These are phyloP conservation scores for Populus alba DNA, from an alignment of 345 rosid species.

Conservation along the genomic window DNA sequence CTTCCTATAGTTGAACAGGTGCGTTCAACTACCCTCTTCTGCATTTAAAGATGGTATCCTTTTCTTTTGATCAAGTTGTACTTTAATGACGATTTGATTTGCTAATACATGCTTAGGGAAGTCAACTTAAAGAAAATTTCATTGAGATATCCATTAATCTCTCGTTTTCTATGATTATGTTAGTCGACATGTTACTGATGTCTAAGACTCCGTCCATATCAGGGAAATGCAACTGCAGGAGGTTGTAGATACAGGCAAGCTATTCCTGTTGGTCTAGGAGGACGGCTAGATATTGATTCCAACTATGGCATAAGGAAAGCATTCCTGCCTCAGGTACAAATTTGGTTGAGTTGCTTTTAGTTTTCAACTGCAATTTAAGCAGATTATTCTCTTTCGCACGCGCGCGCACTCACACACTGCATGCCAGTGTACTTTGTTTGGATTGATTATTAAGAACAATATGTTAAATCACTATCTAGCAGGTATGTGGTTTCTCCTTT, in stretches of 20 bases:
- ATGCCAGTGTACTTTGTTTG: too few species aligned
- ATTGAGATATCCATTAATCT: background rate
- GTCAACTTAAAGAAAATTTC: background rate
- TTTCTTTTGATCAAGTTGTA: too few species aligned
- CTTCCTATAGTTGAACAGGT: conserved; percentile 95
- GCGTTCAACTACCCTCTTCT: background rate
- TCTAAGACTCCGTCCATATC: background rate
- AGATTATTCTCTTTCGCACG: too few species aligned
- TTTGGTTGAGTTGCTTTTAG: conserved; percentile 2
- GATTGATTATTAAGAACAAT: too few species aligned
- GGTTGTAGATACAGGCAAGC: conserved; percentile 84
- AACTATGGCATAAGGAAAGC: conserved; percentile 71
- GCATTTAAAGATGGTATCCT: background rate
- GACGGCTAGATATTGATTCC: conserved; percentile 61
- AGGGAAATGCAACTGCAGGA: conserved; percentile 76
- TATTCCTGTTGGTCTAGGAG: conserved; percentile 65
- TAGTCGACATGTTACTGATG: background rate
- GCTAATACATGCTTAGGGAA: background rate
- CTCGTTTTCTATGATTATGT: background rate
- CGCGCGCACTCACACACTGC: too few species aligned
- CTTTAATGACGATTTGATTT: background rate
- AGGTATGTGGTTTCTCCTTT: too few species aligned
- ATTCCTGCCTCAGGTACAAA: conserved; percentile 69
- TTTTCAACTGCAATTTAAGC: background rate
- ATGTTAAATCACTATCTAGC: too few species aligned